These are phyloP conservation scores for Hibiscus tridactylites DNA, from an alignment of 345 rosid genomes.

Conservation along the genomic window DNA sequence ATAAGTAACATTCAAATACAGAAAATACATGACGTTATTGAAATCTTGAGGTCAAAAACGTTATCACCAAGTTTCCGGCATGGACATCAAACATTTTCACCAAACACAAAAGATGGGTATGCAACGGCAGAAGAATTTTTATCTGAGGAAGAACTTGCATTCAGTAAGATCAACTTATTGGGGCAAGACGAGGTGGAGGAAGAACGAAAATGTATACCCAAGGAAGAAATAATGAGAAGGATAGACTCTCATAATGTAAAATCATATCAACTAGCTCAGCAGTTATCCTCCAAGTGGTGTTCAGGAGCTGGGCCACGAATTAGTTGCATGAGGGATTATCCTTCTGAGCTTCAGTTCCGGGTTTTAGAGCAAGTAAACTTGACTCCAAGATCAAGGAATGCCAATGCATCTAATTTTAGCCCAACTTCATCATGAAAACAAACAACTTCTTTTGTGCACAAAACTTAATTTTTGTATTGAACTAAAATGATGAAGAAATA, in stretches of 20 bases:
- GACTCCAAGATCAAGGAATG: constrained; percentile 51
- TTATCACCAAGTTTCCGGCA: constrained; percentile 4
- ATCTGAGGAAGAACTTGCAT: constrained; percentile 63
- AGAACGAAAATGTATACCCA: constrained; percentile 41
- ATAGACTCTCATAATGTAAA: constrained; percentile 71
- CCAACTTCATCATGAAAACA: constrained; percentile 5
- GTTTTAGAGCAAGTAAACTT: constrained; percentile 64
- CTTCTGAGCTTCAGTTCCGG: constrained; percentile 60
- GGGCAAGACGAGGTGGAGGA: constrained; percentile 50
- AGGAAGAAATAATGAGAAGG: constrained; percentile 65
- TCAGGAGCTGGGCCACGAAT: constrained; percentile 95
- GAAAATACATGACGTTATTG: constrained; percentile 9
- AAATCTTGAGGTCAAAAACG: constrained; percentile 16
- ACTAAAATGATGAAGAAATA: no score
- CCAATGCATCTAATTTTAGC: constrained; percentile 12
- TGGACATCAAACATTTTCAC: constrained; percentile 8
- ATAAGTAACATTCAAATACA: constrained; percentile 38
- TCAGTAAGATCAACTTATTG: constrained; percentile 48
- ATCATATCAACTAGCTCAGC: constrained; percentile 71
- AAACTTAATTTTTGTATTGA: no score
- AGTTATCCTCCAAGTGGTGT: constrained; percentile 70
- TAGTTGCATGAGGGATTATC: constrained; percentile 95
- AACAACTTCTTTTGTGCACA: no score
- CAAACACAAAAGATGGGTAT: constrained; percentile 47
- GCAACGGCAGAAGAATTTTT: constrained; percentile 68